Evolutionary conservation across 768 basidiomycete species (phyloP).

Genomic region (Mycena belliarum): DNA sequence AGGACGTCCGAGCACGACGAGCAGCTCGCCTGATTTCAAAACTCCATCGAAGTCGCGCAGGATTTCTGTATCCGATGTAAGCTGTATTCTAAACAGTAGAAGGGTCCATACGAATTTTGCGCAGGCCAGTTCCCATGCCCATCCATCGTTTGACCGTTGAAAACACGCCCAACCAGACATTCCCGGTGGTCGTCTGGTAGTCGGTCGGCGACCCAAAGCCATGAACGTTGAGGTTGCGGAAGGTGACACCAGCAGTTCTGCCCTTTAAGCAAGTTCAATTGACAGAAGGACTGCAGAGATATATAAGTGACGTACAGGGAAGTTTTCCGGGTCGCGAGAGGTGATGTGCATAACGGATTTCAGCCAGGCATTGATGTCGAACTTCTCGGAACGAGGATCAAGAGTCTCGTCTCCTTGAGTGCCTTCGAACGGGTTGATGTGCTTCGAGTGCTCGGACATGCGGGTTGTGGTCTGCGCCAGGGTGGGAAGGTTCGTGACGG

Average conservation of each 20-base stretch:
- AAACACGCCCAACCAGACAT: slow-evolving; percentile 28
- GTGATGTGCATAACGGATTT: slow-evolving; percentile 28
- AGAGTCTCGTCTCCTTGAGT: slow-evolving; percentile 28
- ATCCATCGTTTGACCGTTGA: slow-evolving; percentile 14
- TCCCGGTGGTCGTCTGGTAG: slow-evolving; percentile 44
- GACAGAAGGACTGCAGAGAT: not conserved
- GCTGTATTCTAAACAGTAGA: not conserved
- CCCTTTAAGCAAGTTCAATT: not conserved
- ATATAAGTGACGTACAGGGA: slow-evolving; percentile 18
- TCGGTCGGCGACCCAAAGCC: slow-evolving; percentile 35
- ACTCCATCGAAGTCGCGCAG: slow-evolving; percentile 49
- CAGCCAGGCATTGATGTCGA: slow-evolving; percentile 36
- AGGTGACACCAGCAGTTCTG: slow-evolving; percentile 37
- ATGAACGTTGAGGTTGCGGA: slow-evolving; percentile 35
- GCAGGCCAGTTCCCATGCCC: slow-evolving; percentile 25
- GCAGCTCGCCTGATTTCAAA: slow-evolving; percentile 53
- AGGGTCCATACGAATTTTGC: slow-evolving; percentile 19
- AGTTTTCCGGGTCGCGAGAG: slow-evolving; percentile 28
- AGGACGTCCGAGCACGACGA: slow-evolving; percentile 45
- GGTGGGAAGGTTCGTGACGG: not conserved
- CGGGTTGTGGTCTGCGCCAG: not conserved
- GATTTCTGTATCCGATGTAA: slow-evolving; percentile 29
- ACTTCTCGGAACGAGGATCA: slow-evolving; percentile 36
- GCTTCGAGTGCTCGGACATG: slow-evolving; percentile 2
- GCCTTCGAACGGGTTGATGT: slow-evolving; percentile 28